These are phyloP conservation scores for Heracleum sosnowskyi DNA, from an alignment of 129 eudicot genomes.

Conservation along the genomic window DNA sequence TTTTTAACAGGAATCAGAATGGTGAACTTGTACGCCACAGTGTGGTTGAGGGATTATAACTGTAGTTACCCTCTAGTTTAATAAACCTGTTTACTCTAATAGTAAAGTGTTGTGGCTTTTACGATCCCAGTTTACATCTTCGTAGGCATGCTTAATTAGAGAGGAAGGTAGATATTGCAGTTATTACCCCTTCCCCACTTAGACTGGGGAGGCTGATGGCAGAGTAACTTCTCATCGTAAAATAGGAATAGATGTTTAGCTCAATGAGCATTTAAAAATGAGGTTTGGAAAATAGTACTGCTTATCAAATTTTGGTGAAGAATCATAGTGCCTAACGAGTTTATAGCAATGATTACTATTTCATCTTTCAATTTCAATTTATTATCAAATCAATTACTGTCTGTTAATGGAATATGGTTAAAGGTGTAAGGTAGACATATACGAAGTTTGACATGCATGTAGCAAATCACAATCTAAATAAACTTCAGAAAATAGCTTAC, in stretches of 20 bases:
- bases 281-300: neutral
- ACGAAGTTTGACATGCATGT: neutral
- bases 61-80: neutral
- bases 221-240: neutral
- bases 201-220: neutral
- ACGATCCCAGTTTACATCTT: neutral
- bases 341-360: neutral
- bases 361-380: neutral
- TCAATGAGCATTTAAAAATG: neutral
- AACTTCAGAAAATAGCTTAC: neutral
- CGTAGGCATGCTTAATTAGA: neutral
- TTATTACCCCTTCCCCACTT: neutral
- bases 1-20: neutral
- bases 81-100: neutral
- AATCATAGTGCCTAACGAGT: neutral
- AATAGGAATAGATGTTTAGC: neutral
- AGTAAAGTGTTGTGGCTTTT: neutral
- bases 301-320: neutral
- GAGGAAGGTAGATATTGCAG: neutral
- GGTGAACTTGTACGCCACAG: neutral
- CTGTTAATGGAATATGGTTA: neutral
- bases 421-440: neutral
- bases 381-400: neutral
- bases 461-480: neutral
- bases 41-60: neutral